phyloP scores from a whole-genome alignment of 139 green algal species.

The Diplosphaera chodatii region DNA sequence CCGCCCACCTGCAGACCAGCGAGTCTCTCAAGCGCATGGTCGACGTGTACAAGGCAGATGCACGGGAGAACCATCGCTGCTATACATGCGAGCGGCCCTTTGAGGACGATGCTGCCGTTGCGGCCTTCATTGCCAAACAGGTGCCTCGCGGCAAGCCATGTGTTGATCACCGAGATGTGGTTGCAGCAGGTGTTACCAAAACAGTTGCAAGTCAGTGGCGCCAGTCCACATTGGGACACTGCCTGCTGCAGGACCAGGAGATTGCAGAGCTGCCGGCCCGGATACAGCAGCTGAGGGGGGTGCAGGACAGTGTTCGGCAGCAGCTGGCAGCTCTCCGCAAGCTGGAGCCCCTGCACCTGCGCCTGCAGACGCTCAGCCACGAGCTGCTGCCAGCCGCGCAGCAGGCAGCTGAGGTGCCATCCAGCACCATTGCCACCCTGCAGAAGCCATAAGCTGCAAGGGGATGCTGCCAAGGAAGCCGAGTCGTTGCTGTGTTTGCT shows the following conservation, averaged over 20 bases:
- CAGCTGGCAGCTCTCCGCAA: slow-evolving; percentile 6
- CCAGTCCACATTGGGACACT: too few relatives aligned
- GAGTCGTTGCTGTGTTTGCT: too few relatives aligned
- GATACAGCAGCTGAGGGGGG: slow-evolving; percentile 6
- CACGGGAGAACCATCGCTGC: slow-evolving; percentile 22
- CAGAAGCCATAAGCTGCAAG: too few relatives aligned
- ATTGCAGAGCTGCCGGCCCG: background rate
- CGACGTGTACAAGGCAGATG: slow-evolving; percentile 5
- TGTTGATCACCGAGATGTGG: too few relatives aligned
- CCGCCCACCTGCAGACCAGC: background rate
- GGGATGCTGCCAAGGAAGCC: too few relatives aligned
- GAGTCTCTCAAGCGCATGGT: background rate
- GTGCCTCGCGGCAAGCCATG: too few relatives aligned
- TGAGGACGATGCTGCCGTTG: slow-evolving; percentile 6
- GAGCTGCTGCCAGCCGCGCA: background rate
- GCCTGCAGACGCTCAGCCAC: slow-evolving; percentile 7
- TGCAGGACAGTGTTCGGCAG: background rate
- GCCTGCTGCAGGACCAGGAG: background rate
- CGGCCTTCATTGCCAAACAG: slow-evolving; percentile 23
- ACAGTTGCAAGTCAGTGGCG: too few relatives aligned
- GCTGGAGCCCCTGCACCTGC: slow-evolving; percentile 24
- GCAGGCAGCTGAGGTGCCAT: background rate
- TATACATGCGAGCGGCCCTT: slow-evolving; percentile 31
- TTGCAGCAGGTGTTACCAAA: too few relatives aligned
- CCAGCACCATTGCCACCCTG: too few relatives aligned